phyloP scores from a whole-genome alignment of 169 alveolate species.

The Cryptosporidium andersoni region DNA sequence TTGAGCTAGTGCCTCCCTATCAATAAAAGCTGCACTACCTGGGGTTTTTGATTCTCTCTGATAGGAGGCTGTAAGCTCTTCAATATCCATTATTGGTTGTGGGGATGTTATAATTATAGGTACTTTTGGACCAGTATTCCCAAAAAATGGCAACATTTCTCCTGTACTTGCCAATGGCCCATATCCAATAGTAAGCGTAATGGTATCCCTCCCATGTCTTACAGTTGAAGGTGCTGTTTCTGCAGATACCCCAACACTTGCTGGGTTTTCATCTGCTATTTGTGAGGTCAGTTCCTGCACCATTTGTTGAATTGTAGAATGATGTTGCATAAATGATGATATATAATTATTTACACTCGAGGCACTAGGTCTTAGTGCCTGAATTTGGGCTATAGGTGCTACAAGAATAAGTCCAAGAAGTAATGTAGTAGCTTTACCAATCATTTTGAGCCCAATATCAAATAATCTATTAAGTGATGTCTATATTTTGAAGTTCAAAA shows the following conservation, averaged over 20 bases:
- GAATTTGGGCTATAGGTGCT: too few species aligned
- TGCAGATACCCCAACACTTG: background rate
- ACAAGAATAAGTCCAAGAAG: background rate
- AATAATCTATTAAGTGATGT: too few species aligned
- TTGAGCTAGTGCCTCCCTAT: conserved; percentile 65
- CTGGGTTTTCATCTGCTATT: conserved; percentile 29
- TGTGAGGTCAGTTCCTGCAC: conserved; percentile 49
- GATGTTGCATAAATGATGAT: conserved; percentile 52
- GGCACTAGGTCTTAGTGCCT: too few species aligned
- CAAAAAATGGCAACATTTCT: conserved; percentile 51
- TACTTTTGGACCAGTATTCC: conserved; percentile 70
- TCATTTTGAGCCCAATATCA: too few species aligned
- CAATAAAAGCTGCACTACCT: conserved; percentile 69
- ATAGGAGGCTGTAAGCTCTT: conserved; percentile 59
- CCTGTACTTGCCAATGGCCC: conserved; percentile 60
- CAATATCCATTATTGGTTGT: conserved; percentile 66
- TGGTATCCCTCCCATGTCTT: conserved; percentile 69
- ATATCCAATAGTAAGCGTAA: conserved; percentile 55
- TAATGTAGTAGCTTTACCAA: background rate
- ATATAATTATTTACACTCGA: too few species aligned
- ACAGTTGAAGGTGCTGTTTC: conserved; percentile 53
- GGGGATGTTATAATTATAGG: conserved; percentile 69
- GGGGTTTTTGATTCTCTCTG: conserved; percentile 68
- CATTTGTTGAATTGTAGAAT: conserved; percentile 55
- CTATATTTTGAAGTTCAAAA: too few species aligned